Evolutionary conservation across 768 basidiomycete genomes (phyloP).

Genomic region (Lactarius indigo): DNA sequence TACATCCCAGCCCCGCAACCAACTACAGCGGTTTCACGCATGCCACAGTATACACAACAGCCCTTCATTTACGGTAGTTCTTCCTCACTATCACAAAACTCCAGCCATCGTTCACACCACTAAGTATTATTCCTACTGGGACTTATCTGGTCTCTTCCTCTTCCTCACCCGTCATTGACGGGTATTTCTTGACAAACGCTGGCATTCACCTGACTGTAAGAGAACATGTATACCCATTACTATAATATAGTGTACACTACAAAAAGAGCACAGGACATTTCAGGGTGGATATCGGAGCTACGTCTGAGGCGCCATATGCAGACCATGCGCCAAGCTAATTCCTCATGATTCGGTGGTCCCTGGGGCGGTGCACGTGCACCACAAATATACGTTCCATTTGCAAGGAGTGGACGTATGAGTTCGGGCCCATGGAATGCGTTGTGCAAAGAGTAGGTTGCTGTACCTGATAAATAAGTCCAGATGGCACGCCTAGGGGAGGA

Average conservation of each 20-base stretch:
- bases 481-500: too few relatives aligned
- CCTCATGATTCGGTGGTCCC: not conserved
- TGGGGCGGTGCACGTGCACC: not conserved
- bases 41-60: slow-evolving; percentile 2
- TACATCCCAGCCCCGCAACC: slow-evolving; percentile 8
- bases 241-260: not conserved
- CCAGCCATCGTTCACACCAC: slow-evolving; percentile 1
- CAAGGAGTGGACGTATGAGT: slow-evolving; percentile 4
- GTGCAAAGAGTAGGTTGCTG: not conserved
- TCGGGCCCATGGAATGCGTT: not conserved
- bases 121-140: not conserved
- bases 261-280: not conserved
- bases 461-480: slow-evolving; percentile 42
- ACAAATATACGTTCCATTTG: not conserved
- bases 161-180: not conserved
- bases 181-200: slow-evolving; percentile 1
- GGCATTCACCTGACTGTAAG: not conserved
- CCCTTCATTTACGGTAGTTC: not conserved
- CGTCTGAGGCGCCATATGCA: not conserved
- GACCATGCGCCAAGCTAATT: not conserved
- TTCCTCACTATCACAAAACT: slow-evolving; percentile 5
- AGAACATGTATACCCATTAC: slow-evolving; percentile 5
- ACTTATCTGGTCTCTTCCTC: not conserved
- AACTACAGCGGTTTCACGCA: slow-evolving; percentile 13
- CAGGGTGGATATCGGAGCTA: not conserved